A percentile compares a stretch with the other conserved stretches of the same genome.
phyloP scores from a whole-genome alignment of 2,329 filamentous ascomycete genomes.

The Dactylellina cionopaga region DNA sequence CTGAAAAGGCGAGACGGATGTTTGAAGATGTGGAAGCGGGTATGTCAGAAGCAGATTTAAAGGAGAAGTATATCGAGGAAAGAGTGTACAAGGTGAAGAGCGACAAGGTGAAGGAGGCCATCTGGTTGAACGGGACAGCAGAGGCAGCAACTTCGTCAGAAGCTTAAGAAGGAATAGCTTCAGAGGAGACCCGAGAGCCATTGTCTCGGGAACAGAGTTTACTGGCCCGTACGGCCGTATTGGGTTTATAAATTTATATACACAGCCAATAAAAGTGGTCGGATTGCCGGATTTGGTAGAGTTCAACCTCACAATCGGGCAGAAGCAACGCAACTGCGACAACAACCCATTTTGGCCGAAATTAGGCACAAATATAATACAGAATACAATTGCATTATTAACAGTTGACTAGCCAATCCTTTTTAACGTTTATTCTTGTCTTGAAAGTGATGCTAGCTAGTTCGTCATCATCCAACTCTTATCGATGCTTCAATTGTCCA shows the following conservation, averaged over 20 bases:
- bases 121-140: slow-evolving; percentile 32
- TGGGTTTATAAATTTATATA: not conserved
- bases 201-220: not conserved
- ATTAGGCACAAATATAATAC: too few relatives aligned
- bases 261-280: not conserved
- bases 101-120: slow-evolving; percentile 23
- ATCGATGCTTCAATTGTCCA: too few relatives aligned
- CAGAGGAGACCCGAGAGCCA: slow-evolving; percentile 18
- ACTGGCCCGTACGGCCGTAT: not conserved
- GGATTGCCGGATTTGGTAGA: slow-evolving; percentile 17
- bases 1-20: slow-evolving; percentile 65
- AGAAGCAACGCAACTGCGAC: slow-evolving; percentile 26
- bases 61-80: slow-evolving; percentile 37
- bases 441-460: too few relatives aligned
- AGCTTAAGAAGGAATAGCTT: too few relatives aligned
- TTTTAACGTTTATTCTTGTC: too few relatives aligned
- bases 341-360: too few relatives aligned
- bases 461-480: too few relatives aligned
- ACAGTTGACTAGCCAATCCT: too few relatives aligned
- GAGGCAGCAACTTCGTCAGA: too few relatives aligned
- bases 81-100: slow-evolving; percentile 26
- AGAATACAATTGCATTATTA: too few relatives aligned
- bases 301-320: not conserved
- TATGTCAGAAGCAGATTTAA: slow-evolving; percentile 27
- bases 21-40: slow-evolving; percentile 32